A percentile compares a stretch with the other conserved stretches of the same genome.
phyloP scores from a whole-genome alignment of 257 asterid genomes.

The Dorcoceras hygrometricum region DNA sequence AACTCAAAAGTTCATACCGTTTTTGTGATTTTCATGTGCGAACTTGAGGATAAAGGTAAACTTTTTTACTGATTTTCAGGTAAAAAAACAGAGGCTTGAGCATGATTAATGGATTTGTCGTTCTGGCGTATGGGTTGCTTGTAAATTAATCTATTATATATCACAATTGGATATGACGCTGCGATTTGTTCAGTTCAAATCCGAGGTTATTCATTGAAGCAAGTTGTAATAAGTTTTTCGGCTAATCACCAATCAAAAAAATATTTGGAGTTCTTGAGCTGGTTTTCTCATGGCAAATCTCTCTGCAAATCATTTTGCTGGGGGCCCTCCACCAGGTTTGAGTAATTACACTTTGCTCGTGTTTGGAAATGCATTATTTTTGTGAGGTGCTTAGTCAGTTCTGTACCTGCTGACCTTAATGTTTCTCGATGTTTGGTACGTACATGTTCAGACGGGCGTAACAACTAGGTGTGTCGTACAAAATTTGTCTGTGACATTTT shows the following conservation, averaged over 20 bases:
- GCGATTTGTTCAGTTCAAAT: constrained; percentile 6
- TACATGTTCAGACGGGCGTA: background rate
- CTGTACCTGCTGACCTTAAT: constrained; percentile 6
- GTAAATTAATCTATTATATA: constrained; percentile 11
- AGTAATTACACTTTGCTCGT: constrained; percentile 20
- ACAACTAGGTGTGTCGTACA: background rate
- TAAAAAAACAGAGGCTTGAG: constrained; percentile 26
- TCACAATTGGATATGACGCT: constrained; percentile 9
- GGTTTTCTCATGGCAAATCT: constrained; percentile 59
- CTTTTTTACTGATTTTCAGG: constrained; percentile 34
- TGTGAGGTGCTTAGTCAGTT: constrained; percentile 1
- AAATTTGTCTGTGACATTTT: background rate
- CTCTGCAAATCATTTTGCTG: constrained; percentile 47
- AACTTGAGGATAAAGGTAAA: constrained; percentile 24
- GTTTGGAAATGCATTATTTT: constrained; percentile 11
- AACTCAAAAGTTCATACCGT: background rate
- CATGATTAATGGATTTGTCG: constrained; percentile 25
- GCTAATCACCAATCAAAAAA: constrained; percentile 16
- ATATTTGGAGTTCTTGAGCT: constrained; percentile 23
- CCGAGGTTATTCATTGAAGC: constrained; percentile 21
- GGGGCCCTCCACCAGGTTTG: constrained; percentile 63
- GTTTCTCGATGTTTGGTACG: background rate
- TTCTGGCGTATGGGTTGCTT: constrained; percentile 22
- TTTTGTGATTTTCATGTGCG: constrained; percentile 25
- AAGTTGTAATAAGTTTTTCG: constrained; percentile 23